These are phyloP conservation scores for Globisporangium cederbergense DNA, from an alignment of 352 stramenopile species.

Conservation along the genomic window DNA sequence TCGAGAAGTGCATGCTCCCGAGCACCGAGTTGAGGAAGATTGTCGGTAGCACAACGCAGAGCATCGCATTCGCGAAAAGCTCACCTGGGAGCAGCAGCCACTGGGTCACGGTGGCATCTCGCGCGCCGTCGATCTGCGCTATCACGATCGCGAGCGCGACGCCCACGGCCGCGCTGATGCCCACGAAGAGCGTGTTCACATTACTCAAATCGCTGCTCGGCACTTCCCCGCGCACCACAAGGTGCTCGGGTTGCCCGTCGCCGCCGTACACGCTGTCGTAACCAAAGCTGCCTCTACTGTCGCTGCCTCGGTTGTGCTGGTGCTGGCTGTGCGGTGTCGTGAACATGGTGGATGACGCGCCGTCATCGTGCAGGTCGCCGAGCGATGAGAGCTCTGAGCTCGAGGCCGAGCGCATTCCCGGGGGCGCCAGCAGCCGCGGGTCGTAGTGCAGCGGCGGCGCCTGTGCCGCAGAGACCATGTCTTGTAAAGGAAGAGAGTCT, in stretches of 20 bases:
- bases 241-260: not conserved
- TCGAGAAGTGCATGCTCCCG: constrained; percentile 38
- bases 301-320: not conserved
- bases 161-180: constrained; percentile 22
- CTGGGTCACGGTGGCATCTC: constrained; percentile 9
- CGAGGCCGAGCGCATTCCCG: constrained; percentile 7
- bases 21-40: constrained; percentile 43
- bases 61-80: constrained; percentile 34
- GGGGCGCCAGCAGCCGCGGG: constrained; percentile 1
- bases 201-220: constrained; percentile 13
- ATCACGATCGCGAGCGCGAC: constrained; percentile 25
- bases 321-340: constrained; percentile 5
- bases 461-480: constrained; percentile 2
- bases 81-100: constrained; percentile 28
- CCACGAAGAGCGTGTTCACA: constrained; percentile 22
- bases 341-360: constrained; percentile 4
- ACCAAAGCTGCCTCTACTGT: not conserved
- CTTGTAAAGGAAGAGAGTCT: not conserved
- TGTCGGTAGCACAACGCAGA: constrained; percentile 38
- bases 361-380: constrained; percentile 16
- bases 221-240: constrained; percentile 13
- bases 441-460: not conserved
- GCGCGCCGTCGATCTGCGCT: constrained; percentile 18
- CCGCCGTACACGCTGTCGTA: not conserved
- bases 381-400: constrained; percentile 17